Evolutionary conservation across 805 yeast genomes (phyloP).

Genomic region (Torulaspora franciscae): DNA sequence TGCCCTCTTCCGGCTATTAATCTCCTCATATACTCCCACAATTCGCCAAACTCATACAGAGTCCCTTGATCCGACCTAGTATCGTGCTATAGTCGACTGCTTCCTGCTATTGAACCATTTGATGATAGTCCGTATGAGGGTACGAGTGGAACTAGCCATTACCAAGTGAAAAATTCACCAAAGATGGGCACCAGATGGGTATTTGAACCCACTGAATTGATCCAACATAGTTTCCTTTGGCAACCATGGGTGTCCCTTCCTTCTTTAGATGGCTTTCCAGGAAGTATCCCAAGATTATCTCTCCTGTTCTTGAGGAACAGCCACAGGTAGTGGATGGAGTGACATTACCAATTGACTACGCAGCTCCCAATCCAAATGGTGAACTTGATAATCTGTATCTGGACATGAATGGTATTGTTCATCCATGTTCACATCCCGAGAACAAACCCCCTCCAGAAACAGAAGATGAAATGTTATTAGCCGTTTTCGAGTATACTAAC

Average conservation of each 20-base stretch:
- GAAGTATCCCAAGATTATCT: constrained; percentile 89
- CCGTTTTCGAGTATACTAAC: constrained; percentile 87
- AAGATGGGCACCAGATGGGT: not conserved
- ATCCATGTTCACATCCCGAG: constrained; percentile 98
- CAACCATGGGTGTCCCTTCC: constrained; percentile 92
- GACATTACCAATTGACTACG: constrained; percentile 59
- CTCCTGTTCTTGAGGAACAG: constrained; percentile 80
- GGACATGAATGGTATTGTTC: constrained; percentile 99
- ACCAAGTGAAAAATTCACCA: not conserved
- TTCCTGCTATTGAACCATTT: not conserved
- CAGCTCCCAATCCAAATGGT: constrained; percentile 86
- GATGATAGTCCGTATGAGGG: not conserved
- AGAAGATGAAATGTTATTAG: constrained; percentile 95
- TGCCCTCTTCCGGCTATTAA: constrained; percentile 4
- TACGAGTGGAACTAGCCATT: not conserved
- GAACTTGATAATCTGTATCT: constrained; percentile 89
- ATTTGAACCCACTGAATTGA: not conserved
- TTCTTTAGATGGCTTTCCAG: constrained; percentile 92
- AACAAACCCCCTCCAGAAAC: constrained; percentile 93
- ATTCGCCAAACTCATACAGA: not conserved
- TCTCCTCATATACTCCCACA: constrained; percentile 5
- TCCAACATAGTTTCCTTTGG: not conserved
- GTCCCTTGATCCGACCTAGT: not conserved
- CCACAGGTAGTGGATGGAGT: constrained; percentile 55
- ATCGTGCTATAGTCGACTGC: too few species aligned